phyloP scores from a whole-genome alignment of 345 rosid species.

The Punica granatum region DNA sequence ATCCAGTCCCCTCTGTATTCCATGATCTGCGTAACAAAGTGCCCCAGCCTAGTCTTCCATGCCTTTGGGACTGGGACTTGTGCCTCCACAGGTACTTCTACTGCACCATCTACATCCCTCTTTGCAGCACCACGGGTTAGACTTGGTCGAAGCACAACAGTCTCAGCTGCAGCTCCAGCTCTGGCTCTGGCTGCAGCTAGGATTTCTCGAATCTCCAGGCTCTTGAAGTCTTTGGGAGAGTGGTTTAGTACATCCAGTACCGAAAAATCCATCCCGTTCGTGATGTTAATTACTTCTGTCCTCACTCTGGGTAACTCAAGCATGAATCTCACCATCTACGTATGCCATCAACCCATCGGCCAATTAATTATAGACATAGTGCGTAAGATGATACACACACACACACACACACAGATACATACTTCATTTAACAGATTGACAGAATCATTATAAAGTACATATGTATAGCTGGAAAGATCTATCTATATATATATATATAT shows the following conservation, averaged over 20 bases:
- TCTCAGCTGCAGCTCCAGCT: background rate
- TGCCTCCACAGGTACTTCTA: background rate
- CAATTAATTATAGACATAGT: background rate
- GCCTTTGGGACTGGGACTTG: background rate
- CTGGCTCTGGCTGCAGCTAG: background rate
- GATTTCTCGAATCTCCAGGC: background rate
- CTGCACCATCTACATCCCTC: background rate
- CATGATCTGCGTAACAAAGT: background rate
- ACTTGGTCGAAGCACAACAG: no score
- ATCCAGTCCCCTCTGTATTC: conserved; percentile 1
- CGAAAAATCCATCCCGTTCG: background rate
- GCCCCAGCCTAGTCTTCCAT: background rate
- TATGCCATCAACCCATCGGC: background rate
- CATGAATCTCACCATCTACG: background rate
- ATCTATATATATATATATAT: no score
- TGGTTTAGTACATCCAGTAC: background rate
- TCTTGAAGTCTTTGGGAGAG: background rate
- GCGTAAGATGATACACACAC: no score
- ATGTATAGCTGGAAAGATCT: no score
- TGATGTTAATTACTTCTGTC: background rate
- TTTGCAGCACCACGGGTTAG: background rate
- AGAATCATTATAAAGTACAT: no score
- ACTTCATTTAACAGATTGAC: no score
- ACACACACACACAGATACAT: no score
- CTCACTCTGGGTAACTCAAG: background rate